Evolutionary conservation across 2,329 filamentous ascomycete genomes (phyloP).

Genomic region (Byssochlamys sp.): DNA sequence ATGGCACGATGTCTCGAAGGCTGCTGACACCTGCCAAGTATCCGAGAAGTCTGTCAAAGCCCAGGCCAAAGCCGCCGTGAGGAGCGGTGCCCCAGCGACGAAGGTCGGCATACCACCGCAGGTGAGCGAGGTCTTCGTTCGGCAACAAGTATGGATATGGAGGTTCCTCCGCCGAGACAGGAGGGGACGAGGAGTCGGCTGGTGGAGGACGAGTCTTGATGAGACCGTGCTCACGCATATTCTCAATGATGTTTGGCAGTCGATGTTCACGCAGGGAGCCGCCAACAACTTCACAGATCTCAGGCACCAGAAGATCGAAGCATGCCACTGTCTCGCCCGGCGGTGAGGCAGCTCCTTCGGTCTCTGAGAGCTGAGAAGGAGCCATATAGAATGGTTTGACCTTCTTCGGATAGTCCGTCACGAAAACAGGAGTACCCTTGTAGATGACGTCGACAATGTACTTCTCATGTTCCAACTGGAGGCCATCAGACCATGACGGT

Average conservation of each 20-base stretch:
- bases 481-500: conserved; percentile 61
- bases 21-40: conserved; percentile 75
- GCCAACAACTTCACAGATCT: conserved; percentile 76
- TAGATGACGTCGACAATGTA: conserved; percentile 65
- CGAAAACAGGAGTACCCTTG: conserved; percentile 63
- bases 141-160: conserved; percentile 27
- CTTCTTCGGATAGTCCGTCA: conserved; percentile 80
- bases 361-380: conserved; percentile 33
- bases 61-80: conserved; percentile 82
- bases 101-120: conserved; percentile 83
- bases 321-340: conserved; percentile 60
- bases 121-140: conserved; percentile 37
- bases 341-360: conserved; percentile 4
- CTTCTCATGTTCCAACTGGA: conserved; percentile 88
- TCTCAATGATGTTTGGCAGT: conserved; percentile 54
- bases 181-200: conserved; percentile 7
- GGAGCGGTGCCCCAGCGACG: conserved; percentile 83
- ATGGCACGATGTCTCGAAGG: conserved; percentile 75
- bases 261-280: conserved; percentile 84
- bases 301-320: conserved; percentile 80
- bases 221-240: conserved; percentile 62
- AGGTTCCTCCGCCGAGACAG: conserved; percentile 11
- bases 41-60: conserved; percentile 76
- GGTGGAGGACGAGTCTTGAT: conserved; percentile 23
- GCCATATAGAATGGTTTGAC: conserved; percentile 92